Evolutionary conservation across 306 rosid genomes (phyloP), one percentile per base, ranked within the genome.

Genomic region (Dalbergia oliveri): DNA sequence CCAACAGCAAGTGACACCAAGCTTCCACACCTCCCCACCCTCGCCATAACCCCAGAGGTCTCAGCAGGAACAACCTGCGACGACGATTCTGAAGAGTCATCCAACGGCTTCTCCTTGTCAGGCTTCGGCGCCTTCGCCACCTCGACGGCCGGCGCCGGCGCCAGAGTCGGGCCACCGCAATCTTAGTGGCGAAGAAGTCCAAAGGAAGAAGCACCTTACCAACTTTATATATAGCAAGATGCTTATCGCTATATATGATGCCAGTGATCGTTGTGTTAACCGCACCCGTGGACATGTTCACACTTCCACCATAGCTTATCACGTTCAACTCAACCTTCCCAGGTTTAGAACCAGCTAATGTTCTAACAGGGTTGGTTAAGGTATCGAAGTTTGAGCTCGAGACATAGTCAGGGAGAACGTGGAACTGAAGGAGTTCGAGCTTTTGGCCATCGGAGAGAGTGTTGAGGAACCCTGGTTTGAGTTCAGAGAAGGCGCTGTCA

Each of bases 401-500:
- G 3, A 92, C 80, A 35, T 77, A 82, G 14, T 81, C 86, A 0
- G 91, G 87, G n/a, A 92, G 74, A 16, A 92, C 73, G 61, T 92
- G 94, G 86, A 87, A 92, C 50, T 89, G 97, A n/a, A 92, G 66
- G 3, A 90, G 89, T 43, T 90, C 84, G 0, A 82, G 93, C 13
- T 92, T 92, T 31, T 88, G 84, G 9, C 72, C 78, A 18, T 90
- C 88, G 1, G 86, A 77, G 0, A 89, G 85, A 1, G 83, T 37
- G 80, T 91, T 91, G 41, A 89, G 92, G 84, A 90, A 89, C 1
- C 97, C 94, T 3, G 94, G 76, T 72, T 87, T 86, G 73, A 91
- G 97, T 51, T 64, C 82, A 0, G 97, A 71, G 79, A 91, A 91
- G 11, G 97, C 90, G 6, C 79, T 72, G 69, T 92, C 93, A 0